Percentiles rank a stretch among this genome's conserved stretches.
Evolutionary conservation across 2,329 filamentous ascomycete species (phyloP).

Genomic region (Beauveria medogensis): DNA sequence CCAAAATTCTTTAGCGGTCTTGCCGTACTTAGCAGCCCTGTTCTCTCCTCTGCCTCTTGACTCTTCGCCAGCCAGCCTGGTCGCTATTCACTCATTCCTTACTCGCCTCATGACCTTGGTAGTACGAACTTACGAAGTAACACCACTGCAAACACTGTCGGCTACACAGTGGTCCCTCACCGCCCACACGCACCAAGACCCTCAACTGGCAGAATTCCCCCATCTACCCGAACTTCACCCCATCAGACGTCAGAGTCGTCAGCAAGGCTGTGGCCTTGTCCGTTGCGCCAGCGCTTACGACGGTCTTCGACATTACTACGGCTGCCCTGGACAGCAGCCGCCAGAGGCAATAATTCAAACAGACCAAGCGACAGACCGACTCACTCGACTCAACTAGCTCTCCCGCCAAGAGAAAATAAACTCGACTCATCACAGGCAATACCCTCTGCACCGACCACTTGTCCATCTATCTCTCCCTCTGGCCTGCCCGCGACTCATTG

Average conservation of each 20-base stretch:
- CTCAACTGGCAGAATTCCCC: conserved; percentile 1
- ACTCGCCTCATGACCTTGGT: background rate
- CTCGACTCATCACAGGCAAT: background rate
- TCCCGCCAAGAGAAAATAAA: background rate
- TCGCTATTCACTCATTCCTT: no score
- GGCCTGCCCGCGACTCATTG: background rate
- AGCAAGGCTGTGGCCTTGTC: background rate
- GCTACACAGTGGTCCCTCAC: background rate
- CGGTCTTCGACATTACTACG: background rate
- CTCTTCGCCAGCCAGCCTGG: no score
- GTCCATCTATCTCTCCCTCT: background rate
- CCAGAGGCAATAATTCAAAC: background rate
- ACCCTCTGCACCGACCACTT: background rate
- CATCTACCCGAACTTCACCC: conserved; percentile 3
- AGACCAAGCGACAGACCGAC: background rate
- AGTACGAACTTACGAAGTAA: no score
- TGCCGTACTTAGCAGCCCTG: background rate
- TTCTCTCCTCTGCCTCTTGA: background rate
- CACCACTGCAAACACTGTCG: background rate
- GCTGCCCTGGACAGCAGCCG: background rate
- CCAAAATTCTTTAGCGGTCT: background rate
- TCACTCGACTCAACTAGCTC: background rate
- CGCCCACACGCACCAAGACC: background rate
- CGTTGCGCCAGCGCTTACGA: background rate
- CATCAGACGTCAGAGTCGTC: background rate